Conservation (phyloP, 192 early-diverging fungal genomes). For the Coemansia sp. region DNA sequence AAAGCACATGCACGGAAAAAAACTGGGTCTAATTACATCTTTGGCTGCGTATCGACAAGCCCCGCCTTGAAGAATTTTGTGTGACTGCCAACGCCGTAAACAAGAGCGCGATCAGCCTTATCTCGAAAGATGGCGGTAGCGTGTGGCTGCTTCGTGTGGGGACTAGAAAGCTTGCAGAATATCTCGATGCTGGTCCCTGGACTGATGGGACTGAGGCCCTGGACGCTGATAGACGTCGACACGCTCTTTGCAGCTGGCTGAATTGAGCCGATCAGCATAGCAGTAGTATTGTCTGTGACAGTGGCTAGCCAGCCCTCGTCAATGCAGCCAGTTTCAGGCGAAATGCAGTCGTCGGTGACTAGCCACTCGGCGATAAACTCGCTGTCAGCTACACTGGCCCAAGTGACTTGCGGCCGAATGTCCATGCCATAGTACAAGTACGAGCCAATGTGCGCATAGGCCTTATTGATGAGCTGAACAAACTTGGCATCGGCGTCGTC, state of each 20-base stretch:
- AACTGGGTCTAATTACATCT: conserved; percentile 7
- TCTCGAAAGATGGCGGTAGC: conserved; percentile 34
- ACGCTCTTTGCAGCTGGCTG: conserved; percentile 19
- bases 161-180: conserved; percentile 20
- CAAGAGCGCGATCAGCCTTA: conserved; percentile 12
- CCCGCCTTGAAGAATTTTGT: conserved; percentile 40
- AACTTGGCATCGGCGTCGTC: conserved; percentile 12
- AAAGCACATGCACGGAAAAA: too few species aligned
- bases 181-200: conserved; percentile 32
- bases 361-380: conserved; percentile 39
- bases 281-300: conserved; percentile 43
- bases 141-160: conserved; percentile 27
- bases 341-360: conserved; percentile 31
- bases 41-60: conserved; percentile 38
- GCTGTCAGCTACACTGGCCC: conserved; percentile 11
- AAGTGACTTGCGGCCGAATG: conserved; percentile 23
- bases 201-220: conserved; percentile 21
- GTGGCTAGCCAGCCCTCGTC: conserved; percentile 44
- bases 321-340: conserved; percentile 16
- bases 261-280: conserved; percentile 30
- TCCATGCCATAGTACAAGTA: conserved; percentile 36
- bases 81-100: conserved; percentile 32
- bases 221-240: conserved; percentile 31
- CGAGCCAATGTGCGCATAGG: conserved; percentile 7
- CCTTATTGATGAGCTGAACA: conserved; percentile 9